Evolutionary conservation across 805 yeast genomes (phyloP).

Genomic region (Yamadazyma akitaensis): DNA sequence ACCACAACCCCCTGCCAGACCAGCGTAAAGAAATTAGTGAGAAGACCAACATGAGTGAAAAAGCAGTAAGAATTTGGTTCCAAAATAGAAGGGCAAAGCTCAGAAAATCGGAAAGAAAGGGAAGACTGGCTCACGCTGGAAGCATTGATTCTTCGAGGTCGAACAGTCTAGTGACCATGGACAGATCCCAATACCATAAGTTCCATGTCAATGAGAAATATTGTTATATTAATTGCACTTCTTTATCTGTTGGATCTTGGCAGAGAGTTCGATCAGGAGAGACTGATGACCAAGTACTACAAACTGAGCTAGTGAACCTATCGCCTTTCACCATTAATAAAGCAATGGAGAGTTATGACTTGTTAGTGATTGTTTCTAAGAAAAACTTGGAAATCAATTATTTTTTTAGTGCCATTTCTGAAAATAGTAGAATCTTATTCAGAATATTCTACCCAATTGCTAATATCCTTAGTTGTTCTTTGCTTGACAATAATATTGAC

Average conservation of each 20-base stretch:
- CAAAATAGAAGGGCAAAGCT: conserved; percentile 83
- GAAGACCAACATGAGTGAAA: conserved; percentile 76
- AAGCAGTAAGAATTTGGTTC: conserved; percentile 90
- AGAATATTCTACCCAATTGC: conserved; percentile 69
- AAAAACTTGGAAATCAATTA: conserved; percentile 72
- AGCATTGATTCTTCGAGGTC: conserved; percentile 23
- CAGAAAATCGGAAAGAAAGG: conserved; percentile 59
- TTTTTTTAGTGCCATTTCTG: conserved; percentile 71
- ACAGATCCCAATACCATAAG: neutral
- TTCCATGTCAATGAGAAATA: conserved; percentile 59
- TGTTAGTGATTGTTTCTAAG: conserved; percentile 66
- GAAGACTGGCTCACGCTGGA: conserved; percentile 14
- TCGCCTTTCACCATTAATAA: conserved; percentile 64
- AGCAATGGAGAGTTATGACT: conserved; percentile 66
- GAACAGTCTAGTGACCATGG: conserved; percentile 17
- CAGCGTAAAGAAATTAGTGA: conserved; percentile 66
- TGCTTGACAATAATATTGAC: conserved; percentile 45
- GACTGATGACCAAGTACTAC: conserved; percentile 37
- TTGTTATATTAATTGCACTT: conserved; percentile 62
- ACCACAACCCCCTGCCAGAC: conserved; percentile 75
- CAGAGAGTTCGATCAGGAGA: conserved; percentile 70
- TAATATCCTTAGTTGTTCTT: conserved; percentile 56
- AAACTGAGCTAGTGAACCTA: conserved; percentile 51
- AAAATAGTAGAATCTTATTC: conserved; percentile 64
- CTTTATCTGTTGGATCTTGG: conserved; percentile 77